Evolutionary conservation across 2,329 filamentous ascomycete species (phyloP).

Genomic region (Xylaria sp.): DNA sequence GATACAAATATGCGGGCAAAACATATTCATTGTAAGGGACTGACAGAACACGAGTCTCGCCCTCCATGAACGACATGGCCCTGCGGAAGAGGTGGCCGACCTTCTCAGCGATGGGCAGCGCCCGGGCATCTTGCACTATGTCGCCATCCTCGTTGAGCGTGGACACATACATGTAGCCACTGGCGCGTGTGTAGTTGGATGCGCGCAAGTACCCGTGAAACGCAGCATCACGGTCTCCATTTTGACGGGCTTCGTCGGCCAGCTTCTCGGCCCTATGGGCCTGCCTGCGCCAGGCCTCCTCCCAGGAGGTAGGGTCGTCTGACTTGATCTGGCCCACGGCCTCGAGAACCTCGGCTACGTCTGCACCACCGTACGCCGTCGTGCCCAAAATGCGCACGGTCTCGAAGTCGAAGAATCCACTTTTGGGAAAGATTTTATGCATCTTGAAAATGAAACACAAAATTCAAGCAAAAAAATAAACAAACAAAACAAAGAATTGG

Average conservation of each 20-base stretch:
- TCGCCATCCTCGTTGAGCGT: conserved; percentile 17
- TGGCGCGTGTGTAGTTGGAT: conserved; percentile 55
- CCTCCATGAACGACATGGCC: conserved; percentile 22
- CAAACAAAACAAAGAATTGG: neutral
- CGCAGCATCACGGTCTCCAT: conserved; percentile 49
- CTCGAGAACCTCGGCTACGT: conserved; percentile 55
- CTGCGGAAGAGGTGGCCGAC: conserved; percentile 17
- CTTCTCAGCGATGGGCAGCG: conserved; percentile 25
- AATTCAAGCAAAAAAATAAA: neutral
- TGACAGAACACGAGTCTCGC: conserved; percentile 7
- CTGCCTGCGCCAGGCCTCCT: conserved; percentile 49
- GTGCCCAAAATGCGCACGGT: conserved; percentile 54
- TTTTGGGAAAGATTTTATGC: conserved; percentile 6
- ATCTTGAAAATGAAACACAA: neutral
- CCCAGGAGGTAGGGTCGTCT: conserved; percentile 55
- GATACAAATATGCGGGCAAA: conserved; percentile 22
- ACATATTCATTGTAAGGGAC: conserved; percentile 22
- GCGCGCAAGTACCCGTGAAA: conserved; percentile 54
- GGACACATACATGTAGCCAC: conserved; percentile 37
- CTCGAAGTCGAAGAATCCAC: conserved; percentile 58
- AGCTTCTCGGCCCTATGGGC: conserved; percentile 50
- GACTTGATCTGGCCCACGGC: conserved; percentile 53
- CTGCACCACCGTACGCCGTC: conserved; percentile 51
- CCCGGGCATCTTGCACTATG: conserved; percentile 25
- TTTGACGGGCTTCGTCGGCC: conserved; percentile 49